Evolutionary conservation across 192 early-diverging fungal species (phyloP).

Genomic region (Coemansia sp.): DNA sequence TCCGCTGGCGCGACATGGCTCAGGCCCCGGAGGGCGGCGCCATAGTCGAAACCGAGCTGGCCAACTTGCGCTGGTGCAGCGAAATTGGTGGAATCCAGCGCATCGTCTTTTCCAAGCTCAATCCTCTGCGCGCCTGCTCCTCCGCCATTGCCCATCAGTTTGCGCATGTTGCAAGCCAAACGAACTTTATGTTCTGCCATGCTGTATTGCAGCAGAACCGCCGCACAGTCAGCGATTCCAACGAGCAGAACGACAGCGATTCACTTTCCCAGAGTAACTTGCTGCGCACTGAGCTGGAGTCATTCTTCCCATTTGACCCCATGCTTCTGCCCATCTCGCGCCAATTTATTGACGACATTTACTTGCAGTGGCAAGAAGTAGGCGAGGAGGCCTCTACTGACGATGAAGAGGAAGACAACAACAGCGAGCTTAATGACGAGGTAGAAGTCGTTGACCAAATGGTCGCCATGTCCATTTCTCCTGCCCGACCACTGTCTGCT

Average conservation of each 20-base stretch:
- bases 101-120: conserved; percentile 72
- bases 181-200: conserved; percentile 86
- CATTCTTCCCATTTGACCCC: conserved; percentile 96
- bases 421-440: conserved; percentile 51
- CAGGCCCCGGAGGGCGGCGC: conserved; percentile 30
- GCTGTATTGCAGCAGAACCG: conserved; percentile 69
- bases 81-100: conserved; percentile 69
- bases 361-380: conserved; percentile 77
- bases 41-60: conserved; percentile 33
- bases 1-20: conserved; percentile 84
- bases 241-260: neutral
- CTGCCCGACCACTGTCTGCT: conserved; percentile 22
- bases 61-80: conserved; percentile 57
- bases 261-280: neutral
- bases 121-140: conserved; percentile 77
- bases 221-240: conserved; percentile 13
- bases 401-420: conserved; percentile 52
- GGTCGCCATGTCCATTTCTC: conserved; percentile 49
- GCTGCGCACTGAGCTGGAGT: conserved; percentile 57
- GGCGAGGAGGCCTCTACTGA: conserved; percentile 57
- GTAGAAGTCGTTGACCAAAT: conserved; percentile 33
- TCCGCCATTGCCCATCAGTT: conserved; percentile 82
- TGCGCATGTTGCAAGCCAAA: conserved; percentile 71
- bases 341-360: conserved; percentile 67
- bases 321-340: conserved; percentile 71